These are phyloP conservation scores for Tetrapisispora taiwanensis DNA, from an alignment of 805 yeast species.

Conservation along the genomic window DNA sequence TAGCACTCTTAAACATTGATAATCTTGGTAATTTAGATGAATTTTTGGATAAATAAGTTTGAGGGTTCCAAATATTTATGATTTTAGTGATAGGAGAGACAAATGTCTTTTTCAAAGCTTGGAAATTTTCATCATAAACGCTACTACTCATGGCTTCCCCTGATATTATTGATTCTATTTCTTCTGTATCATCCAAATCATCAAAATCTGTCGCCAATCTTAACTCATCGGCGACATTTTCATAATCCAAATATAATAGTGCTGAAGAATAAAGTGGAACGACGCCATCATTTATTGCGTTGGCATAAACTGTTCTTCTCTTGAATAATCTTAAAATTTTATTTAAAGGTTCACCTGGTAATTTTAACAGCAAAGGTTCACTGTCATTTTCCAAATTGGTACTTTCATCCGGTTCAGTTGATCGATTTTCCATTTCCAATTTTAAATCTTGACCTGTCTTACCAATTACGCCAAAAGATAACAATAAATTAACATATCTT, in stretches of 20 bases:
- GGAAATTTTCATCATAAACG: neutral
- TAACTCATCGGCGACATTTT: conserved; percentile 31
- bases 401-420: neutral
- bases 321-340: conserved; percentile 44
- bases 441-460: conserved; percentile 74
- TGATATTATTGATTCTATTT: neutral
- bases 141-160: neutral
- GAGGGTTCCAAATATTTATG: conserved; percentile 33
- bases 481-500: conserved; percentile 54
- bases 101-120: conserved; percentile 19
- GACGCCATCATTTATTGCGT: conserved; percentile 69
- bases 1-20: conserved; percentile 60
- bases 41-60: conserved; percentile 9
- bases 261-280: conserved; percentile 72
- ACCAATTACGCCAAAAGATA: conserved; percentile 69
- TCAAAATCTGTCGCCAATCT: conserved; percentile 16
- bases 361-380: conserved; percentile 45
- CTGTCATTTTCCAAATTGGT: conserved; percentile 26
- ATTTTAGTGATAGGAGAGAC: conserved; percentile 38
- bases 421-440: conserved; percentile 30
- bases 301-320: conserved; percentile 65
- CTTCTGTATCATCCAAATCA: neutral
- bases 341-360: conserved; percentile 58
- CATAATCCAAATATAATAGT: conserved; percentile 56
- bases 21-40: conserved; percentile 44